phyloP scores from a whole-genome alignment of 163 green algal genomes.

The Prototheca stagnorum region DNA sequence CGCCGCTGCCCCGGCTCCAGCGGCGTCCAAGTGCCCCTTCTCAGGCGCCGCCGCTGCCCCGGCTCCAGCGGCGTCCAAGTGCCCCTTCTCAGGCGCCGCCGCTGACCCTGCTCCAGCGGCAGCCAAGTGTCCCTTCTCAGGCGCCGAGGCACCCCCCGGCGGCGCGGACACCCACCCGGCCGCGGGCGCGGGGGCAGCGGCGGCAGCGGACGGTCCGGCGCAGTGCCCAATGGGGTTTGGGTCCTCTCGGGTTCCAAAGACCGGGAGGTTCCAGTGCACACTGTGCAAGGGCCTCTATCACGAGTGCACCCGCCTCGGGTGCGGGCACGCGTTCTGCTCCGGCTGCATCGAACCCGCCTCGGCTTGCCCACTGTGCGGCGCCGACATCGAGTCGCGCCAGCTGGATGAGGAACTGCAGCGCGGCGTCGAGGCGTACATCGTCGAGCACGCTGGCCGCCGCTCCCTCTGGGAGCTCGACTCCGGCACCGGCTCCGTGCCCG shows the following conservation, averaged over 20 bases:
- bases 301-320: constrained; percentile 8
- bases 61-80: background rate
- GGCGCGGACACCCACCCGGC: too few relatives aligned
- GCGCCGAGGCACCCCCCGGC: background rate
- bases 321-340: constrained; percentile 18
- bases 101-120: background rate
- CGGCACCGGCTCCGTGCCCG: background rate
- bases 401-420: constrained; percentile 11
- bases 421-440: constrained; percentile 14
- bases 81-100: constrained; percentile 3
- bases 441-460: constrained; percentile 6
- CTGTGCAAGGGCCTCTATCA: constrained; percentile 19
- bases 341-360: constrained; percentile 10
- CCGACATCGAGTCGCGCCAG: constrained; percentile 9
- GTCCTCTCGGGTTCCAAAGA: constrained; percentile 1
- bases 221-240: constrained; percentile 26
- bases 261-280: constrained; percentile 21
- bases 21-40: constrained; percentile 6
- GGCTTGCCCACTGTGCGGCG: constrained; percentile 27
- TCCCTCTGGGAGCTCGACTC: constrained; percentile 15
- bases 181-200: background rate
- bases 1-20: background rate
- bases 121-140: constrained; percentile 7
- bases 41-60: background rate
- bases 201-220: background rate